Percentiles rank a stretch among this genome's conserved stretches.
Conservation (phyloP, 2,329 filamentous ascomycete species). For the Fusarium sp. region DNA sequence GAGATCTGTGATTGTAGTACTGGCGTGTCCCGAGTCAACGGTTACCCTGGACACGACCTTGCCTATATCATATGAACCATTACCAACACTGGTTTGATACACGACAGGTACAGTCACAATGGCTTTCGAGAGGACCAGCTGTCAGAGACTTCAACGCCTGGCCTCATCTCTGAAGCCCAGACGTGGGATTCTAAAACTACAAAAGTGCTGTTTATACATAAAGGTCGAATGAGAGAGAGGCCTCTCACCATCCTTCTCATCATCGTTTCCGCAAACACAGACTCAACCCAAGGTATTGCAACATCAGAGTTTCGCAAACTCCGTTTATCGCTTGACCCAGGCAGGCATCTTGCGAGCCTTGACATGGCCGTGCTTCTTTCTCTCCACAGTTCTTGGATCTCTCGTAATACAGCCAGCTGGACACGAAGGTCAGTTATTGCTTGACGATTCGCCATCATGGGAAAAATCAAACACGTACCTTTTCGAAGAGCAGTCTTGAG, state of each 20-base stretch:
- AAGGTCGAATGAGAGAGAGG: slow-evolving; percentile 28
- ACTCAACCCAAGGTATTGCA: slow-evolving; percentile 33
- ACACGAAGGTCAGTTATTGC: slow-evolving; percentile 58
- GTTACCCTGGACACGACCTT: not conserved
- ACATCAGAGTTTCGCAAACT: slow-evolving; percentile 23
- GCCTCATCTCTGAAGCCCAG: slow-evolving; percentile 29
- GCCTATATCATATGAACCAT: not conserved
- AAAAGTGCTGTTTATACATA: slow-evolving; percentile 48
- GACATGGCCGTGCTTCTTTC: slow-evolving; percentile 95
- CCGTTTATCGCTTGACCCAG: slow-evolving; percentile 86
- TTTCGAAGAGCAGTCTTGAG: slow-evolving; percentile 88
- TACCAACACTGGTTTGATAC: not conserved
- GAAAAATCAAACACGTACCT: slow-evolving; percentile 72
- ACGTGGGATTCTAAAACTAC: slow-evolving; percentile 48
- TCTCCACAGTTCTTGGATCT: slow-evolving; percentile 92
- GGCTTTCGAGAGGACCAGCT: slow-evolving; percentile 12
- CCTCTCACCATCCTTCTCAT: slow-evolving; percentile 39
- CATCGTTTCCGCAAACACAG: slow-evolving; percentile 32
- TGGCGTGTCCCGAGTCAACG: not conserved
- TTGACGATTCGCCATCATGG: slow-evolving; percentile 20
- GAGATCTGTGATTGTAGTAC: slow-evolving; percentile 11
- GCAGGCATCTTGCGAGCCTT: slow-evolving; percentile 98
- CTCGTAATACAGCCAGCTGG: slow-evolving; percentile 88
- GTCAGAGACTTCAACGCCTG: slow-evolving; percentile 24
- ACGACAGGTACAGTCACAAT: slow-evolving; percentile 4